Evolutionary conservation across 768 basidiomycete species (phyloP), one percentile per base, ranked within the genome.

Genomic region (Tulasnella sp.): DNA sequence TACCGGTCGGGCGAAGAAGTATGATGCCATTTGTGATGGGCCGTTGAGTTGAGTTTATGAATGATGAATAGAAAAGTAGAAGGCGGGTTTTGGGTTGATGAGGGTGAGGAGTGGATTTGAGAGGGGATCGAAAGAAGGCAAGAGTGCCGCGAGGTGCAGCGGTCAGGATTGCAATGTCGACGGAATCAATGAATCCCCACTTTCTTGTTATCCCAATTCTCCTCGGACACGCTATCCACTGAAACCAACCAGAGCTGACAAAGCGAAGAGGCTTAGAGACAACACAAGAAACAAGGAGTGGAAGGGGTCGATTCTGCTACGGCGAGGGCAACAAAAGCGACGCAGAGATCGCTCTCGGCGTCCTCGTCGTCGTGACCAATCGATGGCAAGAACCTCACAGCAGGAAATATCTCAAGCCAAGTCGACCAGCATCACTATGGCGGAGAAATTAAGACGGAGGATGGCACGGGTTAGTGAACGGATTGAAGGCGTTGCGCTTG

Each of bases 1-100:
- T 77, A 99, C 89, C 1, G 94, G 93, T 9, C 91, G 91, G 68
- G 91, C 88, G 82, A 98, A 97, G 87, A 97, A 97, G 84, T 93
- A 96, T 2, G 92, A 67, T 67, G 64, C 34, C 64, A n/a, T 36
- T n/a, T 8, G 34, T 7, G 34, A 8, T 25, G 25, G 22, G 34
- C 64, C 64, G 8, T 67, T n/a, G n/a, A 9, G n/a, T n/a, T 36
- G 11, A 11, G 31, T 9, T 12, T 11, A 34, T 11, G 25, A 14
- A 6, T 14, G 69, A 39, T 67, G 64, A 36, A 9, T 36, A n/a
- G 34, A n/a, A 8, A 8, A 36, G 8, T 8, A 42, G 17, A 17
- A 42, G 42, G 42, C 42, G 9, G 8, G 9, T 8, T 8, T 8
- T 42, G 17, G 17, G 42, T 42, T 17, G 17, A 17, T 8, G 42